Evolutionary conservation across 495 filamentous ascomycete genomes (phyloP).

Genomic region (Aspergillus egyptiacus): DNA sequence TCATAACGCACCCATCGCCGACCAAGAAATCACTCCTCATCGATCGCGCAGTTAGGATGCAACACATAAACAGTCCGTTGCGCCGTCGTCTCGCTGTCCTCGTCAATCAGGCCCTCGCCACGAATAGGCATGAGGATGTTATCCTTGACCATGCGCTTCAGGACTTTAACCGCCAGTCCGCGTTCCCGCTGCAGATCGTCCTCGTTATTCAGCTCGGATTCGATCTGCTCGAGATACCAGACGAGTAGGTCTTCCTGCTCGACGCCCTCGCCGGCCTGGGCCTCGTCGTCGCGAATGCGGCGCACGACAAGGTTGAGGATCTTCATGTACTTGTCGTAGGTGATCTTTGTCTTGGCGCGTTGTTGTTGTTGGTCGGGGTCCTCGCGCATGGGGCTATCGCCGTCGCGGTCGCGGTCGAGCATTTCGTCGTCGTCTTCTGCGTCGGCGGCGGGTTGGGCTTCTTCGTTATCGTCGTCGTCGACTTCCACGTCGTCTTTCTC

Average conservation of each 20-base stretch:
- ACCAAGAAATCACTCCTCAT: conserved; percentile 58
- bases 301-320: conserved; percentile 82
- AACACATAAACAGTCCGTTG: conserved; percentile 74
- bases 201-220: conserved; percentile 71
- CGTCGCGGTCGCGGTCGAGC: conserved; percentile 53
- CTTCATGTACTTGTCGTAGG: conserved; percentile 88
- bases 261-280: conserved; percentile 71
- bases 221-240: conserved; percentile 95
- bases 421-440: conserved; percentile 35
- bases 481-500: conserved; percentile 98
- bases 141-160: conserved; percentile 97
- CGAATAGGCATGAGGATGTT: conserved; percentile 87
- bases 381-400: conserved; percentile 64
- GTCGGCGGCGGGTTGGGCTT: conserved; percentile 9
- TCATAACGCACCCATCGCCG: background rate
- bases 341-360: conserved; percentile 76
- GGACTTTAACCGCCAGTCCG: conserved; percentile 73
- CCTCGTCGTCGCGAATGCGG: conserved; percentile 71
- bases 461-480: conserved; percentile 65
- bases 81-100: conserved; percentile 41
- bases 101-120: conserved; percentile 70
- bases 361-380: conserved; percentile 32
- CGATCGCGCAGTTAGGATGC: conserved; percentile 89
- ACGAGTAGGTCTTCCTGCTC: conserved; percentile 78
- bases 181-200: conserved; percentile 76